Conservation (phyloP, 2,329 filamentous ascomycete genomes). For the Neofusicoccum ribis region DNA sequence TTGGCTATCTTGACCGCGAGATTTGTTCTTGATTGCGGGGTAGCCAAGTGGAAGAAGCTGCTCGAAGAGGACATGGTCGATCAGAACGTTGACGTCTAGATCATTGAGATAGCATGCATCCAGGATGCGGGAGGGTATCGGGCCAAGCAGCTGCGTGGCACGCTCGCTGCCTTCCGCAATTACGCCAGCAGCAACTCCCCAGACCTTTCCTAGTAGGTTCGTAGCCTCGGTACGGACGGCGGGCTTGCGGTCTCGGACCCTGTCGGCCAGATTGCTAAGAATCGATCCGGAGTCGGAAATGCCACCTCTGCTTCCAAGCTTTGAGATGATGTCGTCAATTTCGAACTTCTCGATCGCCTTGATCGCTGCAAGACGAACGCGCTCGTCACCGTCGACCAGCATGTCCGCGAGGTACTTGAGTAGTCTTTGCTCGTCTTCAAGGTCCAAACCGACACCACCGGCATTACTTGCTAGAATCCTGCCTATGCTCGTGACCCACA, state of each 20-base stretch:
- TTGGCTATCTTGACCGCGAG: conserved; percentile 59
- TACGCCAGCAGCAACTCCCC: conserved; percentile 90
- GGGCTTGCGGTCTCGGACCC: conserved; percentile 82
- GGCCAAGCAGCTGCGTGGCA: conserved; percentile 72
- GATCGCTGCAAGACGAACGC: conserved; percentile 85
- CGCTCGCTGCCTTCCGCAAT: conserved; percentile 79
- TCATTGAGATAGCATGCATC: conserved; percentile 91
- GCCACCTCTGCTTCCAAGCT: conserved; percentile 74
- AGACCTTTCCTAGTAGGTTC: conserved; percentile 78
- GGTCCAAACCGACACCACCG: conserved; percentile 82
- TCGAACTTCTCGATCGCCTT: conserved; percentile 78
- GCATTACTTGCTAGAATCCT: conserved; percentile 89
- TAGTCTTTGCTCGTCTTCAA: conserved; percentile 75
- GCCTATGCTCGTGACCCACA: conserved; percentile 82
- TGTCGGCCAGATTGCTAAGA: conserved; percentile 77
- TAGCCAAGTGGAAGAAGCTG: conserved; percentile 86
- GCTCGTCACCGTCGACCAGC: conserved; percentile 85
- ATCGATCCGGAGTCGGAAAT: conserved; percentile 76
- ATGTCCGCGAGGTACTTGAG: conserved; percentile 75
- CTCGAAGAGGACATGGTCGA: conserved; percentile 85
- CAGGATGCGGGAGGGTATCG: conserved; percentile 81
- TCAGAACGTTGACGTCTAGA: conserved; percentile 75
- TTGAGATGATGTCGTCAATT: conserved; percentile 77
- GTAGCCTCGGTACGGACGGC: conserved; percentile 84
- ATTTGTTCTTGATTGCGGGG: conserved; percentile 65